These are phyloP conservation scores for Hanseniaspora guilliermondii DNA, from an alignment of 805 yeast species.

Conservation along the genomic window DNA sequence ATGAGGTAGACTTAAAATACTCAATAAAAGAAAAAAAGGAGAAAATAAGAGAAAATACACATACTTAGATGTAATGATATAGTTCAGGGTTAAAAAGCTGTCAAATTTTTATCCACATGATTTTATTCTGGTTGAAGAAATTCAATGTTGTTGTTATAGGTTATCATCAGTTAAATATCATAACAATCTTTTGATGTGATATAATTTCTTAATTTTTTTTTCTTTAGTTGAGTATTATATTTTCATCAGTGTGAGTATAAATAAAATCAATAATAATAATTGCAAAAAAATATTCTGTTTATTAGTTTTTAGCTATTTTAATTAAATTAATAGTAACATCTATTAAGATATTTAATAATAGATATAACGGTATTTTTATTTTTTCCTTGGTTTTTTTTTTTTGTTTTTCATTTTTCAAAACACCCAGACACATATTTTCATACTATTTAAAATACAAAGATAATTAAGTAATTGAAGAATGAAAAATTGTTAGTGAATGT, in stretches of 20 bases:
- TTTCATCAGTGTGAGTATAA: background rate
- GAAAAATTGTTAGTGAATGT: too few species aligned
- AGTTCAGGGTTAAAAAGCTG: conserved; percentile 16
- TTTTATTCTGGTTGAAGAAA: conserved; percentile 15
- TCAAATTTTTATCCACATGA: conserved; percentile 14
- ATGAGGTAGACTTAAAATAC: too few species aligned
- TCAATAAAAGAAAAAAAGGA: background rate
- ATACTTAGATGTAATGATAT: background rate
- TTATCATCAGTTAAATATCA: conserved; percentile 12
- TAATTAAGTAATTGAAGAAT: too few species aligned
- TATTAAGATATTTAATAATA: too few species aligned
- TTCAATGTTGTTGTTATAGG: conserved; percentile 15
- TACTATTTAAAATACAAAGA: too few species aligned
- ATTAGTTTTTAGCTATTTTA: too few species aligned
- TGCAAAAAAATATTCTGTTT: background rate
- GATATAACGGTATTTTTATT: too few species aligned
- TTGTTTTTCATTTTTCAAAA: too few species aligned
- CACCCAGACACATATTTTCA: too few species aligned
- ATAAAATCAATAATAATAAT: background rate
- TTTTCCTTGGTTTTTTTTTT: too few species aligned
- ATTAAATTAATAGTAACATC: too few species aligned
- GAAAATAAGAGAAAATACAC: background rate
- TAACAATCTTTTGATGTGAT: too few species aligned
- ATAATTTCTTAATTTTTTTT: background rate
- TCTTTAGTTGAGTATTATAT: background rate